Evolutionary conservation across 768 basidiomycete species (phyloP).

Genomic region (Kondoa subrosea): DNA sequence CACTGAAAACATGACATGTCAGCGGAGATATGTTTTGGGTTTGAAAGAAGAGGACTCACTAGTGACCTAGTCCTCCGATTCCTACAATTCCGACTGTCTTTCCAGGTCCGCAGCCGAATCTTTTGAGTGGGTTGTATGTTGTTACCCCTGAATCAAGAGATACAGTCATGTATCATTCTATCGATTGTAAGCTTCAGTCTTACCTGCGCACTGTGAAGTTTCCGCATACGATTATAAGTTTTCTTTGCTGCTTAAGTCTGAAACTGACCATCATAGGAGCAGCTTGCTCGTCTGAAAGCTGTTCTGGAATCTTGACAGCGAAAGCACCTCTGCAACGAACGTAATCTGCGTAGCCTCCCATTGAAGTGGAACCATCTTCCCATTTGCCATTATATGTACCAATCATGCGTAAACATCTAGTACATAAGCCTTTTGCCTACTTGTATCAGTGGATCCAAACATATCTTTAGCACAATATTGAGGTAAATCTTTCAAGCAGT

Average conservation of each 20-base stretch:
- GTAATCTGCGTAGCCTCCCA: constrained; percentile 30
- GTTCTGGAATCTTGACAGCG: constrained; percentile 43
- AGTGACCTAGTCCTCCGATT: constrained; percentile 42
- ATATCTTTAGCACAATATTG: not conserved
- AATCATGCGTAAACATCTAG: no score
- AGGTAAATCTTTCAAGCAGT: constrained; percentile 24
- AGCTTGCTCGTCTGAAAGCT: constrained; percentile 40
- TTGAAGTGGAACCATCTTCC: constrained; percentile 16
- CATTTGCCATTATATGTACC: not conserved
- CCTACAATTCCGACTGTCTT: constrained; percentile 52
- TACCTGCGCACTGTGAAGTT: no score
- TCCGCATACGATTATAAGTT: no score
- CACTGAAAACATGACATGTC: no score
- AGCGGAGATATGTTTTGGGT: not conserved
- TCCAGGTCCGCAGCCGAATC: constrained; percentile 43
- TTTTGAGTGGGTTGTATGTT: constrained; percentile 31
- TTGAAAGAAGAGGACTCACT: constrained; percentile 16
- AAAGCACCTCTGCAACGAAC: constrained; percentile 39
- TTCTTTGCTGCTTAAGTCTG: no score
- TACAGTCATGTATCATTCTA: no score
- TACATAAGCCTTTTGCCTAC: no score
- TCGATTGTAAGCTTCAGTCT: no score
- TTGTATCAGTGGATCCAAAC: no score
- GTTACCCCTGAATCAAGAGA: constrained; percentile 35
- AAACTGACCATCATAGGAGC: constrained; percentile 49